A percentile compares a stretch with the other conserved stretches of the same genome.
Conservation (phyloP, 768 basidiomycete species). For the Boletus coccyginus region DNA sequence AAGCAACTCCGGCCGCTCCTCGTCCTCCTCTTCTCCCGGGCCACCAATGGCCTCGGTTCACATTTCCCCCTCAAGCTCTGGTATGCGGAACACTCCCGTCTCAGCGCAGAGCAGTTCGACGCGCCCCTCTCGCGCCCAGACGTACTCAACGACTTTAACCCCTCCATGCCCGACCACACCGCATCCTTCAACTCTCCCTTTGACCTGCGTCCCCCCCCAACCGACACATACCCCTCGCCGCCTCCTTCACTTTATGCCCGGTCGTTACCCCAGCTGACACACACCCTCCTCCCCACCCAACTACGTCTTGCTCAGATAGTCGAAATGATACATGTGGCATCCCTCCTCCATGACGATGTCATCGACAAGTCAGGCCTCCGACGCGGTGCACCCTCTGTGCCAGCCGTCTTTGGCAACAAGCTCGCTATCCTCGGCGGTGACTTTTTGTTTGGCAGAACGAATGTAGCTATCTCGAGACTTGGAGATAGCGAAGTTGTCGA, state of each 20-base stretch:
- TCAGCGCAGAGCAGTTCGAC: slow-evolving; percentile 64
- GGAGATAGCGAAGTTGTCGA: slow-evolving; percentile 91
- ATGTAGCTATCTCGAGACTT: slow-evolving; percentile 80
- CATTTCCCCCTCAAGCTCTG: slow-evolving; percentile 59
- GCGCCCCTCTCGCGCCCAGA: slow-evolving; percentile 74
- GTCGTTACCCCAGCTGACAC: too few relatives aligned
- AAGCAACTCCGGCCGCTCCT: slow-evolving; percentile 90
- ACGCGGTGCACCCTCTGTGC: slow-evolving; percentile 64
- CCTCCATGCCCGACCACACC: slow-evolving; percentile 76
- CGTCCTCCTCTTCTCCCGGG: slow-evolving; percentile 85
- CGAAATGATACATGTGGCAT: too few relatives aligned
- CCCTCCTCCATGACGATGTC: too few relatives aligned
- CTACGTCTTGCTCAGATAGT: too few relatives aligned
- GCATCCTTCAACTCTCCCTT: slow-evolving; percentile 64
- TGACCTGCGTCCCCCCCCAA: too few relatives aligned
- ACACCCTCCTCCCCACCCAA: too few relatives aligned
- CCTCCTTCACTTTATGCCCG: too few relatives aligned
- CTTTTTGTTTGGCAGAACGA: slow-evolving; percentile 90
- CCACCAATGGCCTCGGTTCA: slow-evolving; percentile 85
- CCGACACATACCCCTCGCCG: too few relatives aligned
- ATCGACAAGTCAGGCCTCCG: too few relatives aligned
- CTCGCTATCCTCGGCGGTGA: slow-evolving; percentile 92
- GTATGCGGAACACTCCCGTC: slow-evolving; percentile 58
- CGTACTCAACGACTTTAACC: slow-evolving; percentile 90
- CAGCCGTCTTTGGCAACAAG: slow-evolving; percentile 86